Base-by-base conservation (phyloP, 1,139 yeast species). In the Geotrichum aggregatum region DNA sequence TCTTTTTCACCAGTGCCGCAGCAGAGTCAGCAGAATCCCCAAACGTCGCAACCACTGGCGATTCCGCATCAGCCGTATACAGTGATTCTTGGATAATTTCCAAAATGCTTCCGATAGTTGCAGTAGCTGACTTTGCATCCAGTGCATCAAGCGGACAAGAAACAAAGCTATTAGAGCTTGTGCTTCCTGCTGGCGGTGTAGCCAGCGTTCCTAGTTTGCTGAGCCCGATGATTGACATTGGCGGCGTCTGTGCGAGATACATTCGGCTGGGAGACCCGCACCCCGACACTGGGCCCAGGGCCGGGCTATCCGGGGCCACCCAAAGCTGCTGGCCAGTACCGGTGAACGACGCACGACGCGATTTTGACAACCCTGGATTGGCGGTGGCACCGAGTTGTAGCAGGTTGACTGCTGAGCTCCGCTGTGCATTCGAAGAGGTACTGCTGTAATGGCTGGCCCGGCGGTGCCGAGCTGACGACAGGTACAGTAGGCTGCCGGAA, bases 271-370 rank as follows among this genome's bases (percentile, higher is more conserved):
- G 44, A 18, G 44, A 41, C 4, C 35, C 34, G 14, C 44, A 41
- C 18, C n/a, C 22, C 34, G 44, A 41, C 14, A 41, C 44, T 6
- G 44, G 44, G 11, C 35, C 44, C 44, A 41, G 35, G n/a, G 21
- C 35, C 10, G 44, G 44, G 35, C 35, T 28, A 8, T 41, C 44
- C 10, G 44, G 44, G n/a, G n/a, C n/a, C 14, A 30, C 35, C 13
- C n/a, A 11, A 4, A 11, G 35, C 22, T 26, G 44, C 14, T 14
- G 22, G 22, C 44, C 35, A 26, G 28, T 24, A 24, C 5, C 28
- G n/a, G n/a, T n/a, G n/a, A 40, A 40, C 24, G 44, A 41, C 11
- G n/a, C 28, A 5, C 44, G 44, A 5, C 35, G 35, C 1, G 44
- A 41, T 6, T 14, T 21, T 6, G 42, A 16, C 19, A 24, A 5